Conservation (phyloP, 139 green algal genomes). For the Volvox africanus region DNA sequence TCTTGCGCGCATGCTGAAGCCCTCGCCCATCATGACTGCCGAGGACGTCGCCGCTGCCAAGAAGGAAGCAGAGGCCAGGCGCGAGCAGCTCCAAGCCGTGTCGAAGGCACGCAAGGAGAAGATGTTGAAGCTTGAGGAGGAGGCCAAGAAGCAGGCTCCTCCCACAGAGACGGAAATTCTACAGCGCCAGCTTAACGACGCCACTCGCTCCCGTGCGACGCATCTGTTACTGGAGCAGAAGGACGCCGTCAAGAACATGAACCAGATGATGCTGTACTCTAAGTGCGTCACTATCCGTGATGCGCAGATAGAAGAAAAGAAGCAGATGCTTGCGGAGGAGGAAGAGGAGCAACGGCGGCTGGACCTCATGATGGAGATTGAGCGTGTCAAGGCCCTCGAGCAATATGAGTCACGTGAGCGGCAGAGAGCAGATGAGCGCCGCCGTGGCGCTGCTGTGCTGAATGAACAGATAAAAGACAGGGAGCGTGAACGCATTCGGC, state of each 20-base stretch:
- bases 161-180: conserved; percentile 78
- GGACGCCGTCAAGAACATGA: conserved; percentile 92
- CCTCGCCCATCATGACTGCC: conserved; percentile 70
- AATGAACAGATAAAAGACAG: conserved; percentile 83
- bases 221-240: conserved; percentile 81
- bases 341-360: conserved; percentile 72
- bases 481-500: conserved; percentile 64
- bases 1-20: conserved; percentile 77
- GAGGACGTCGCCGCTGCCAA: conserved; percentile 71
- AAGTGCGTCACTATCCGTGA: conserved; percentile 91
- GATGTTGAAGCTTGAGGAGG: conserved; percentile 82
- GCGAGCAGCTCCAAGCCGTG: conserved; percentile 54
- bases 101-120: conserved; percentile 78
- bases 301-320: conserved; percentile 89
- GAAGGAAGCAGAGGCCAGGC: conserved; percentile 50
- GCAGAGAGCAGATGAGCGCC: conserved; percentile 73
- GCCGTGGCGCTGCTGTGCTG: conserved; percentile 77
- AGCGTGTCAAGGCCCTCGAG: conserved; percentile 76
- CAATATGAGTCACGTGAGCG: conserved; percentile 79
- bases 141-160: conserved; percentile 69
- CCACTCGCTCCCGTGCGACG: conserved; percentile 64
- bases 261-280: conserved; percentile 91
- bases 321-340: conserved; percentile 74
- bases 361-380: conserved; percentile 90
- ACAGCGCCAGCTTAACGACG: conserved; percentile 56